Evolutionary conservation across 2,329 filamentous ascomycete species (phyloP).

Genomic region (Colletotrichum salicis): DNA sequence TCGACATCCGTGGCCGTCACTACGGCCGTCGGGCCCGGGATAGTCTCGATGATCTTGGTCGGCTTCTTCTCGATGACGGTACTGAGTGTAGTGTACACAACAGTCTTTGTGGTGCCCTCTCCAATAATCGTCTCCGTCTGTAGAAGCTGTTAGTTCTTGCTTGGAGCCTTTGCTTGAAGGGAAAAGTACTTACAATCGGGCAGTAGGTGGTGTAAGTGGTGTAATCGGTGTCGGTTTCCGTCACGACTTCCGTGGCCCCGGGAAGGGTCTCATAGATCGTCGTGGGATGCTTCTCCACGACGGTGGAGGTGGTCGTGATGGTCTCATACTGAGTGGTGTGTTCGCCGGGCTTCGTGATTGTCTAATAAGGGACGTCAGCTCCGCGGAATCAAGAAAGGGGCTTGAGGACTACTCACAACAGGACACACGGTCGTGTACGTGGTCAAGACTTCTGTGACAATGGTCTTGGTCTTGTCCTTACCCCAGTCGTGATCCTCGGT

Average conservation of each 20-base stretch:
- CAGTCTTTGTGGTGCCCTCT: slow-evolving; percentile 43
- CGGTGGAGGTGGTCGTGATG: slow-evolving; percentile 42
- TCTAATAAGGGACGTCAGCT: neutral
- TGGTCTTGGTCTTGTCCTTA: slow-evolving; percentile 31
- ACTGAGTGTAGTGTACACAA: slow-evolving; percentile 42
- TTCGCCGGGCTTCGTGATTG: slow-evolving; percentile 35
- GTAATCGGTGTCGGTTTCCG: slow-evolving; percentile 51
- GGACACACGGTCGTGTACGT: slow-evolving; percentile 28
- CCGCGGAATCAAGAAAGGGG: neutral
- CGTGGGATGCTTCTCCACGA: slow-evolving; percentile 45
- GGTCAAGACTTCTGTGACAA: slow-evolving; percentile 6
- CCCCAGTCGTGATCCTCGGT: slow-evolving; percentile 30
- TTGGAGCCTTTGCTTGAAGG: too few relatives aligned
- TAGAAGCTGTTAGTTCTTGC: neutral
- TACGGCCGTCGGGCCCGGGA: slow-evolving; percentile 47
- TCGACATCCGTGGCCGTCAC: slow-evolving; percentile 45
- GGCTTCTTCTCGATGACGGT: slow-evolving; percentile 45
- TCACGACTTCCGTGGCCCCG: slow-evolving; percentile 46
- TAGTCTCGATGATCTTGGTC: slow-evolving; percentile 48
- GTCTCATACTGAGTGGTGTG: slow-evolving; percentile 39
- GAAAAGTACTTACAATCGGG: slow-evolving; percentile 43
- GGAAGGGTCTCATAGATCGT: slow-evolving; percentile 48
- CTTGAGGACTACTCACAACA: neutral
- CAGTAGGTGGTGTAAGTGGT: slow-evolving; percentile 57
- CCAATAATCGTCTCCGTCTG: slow-evolving; percentile 50